Evolutionary conservation across 768 basidiomycete genomes (phyloP), one percentile per base, ranked within the genome.

Genomic region (Auricularia sp.): DNA sequence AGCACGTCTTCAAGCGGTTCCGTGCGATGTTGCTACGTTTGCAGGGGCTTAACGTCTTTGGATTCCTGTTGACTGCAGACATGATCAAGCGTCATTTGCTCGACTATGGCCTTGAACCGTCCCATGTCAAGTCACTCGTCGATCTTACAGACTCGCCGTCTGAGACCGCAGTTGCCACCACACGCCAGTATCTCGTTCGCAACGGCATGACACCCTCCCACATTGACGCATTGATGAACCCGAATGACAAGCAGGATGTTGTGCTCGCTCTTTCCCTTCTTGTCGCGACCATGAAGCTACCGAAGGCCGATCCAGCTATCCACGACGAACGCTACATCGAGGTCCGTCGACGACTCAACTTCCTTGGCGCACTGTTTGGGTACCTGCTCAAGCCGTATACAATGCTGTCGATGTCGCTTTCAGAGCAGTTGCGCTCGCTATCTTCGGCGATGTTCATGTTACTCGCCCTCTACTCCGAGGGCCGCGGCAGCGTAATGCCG

Each of bases 221-320:
- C 11, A 67, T 72, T 34, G 39, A 70, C n/a, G 24, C 64, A 8
- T 51, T 73, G 0, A 66, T 76, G 39, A 73, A 74, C 33, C 72
- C 74, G 13, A 65, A 73, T 35, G 75, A 76, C 63, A 64, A 65
- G 21, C 77, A 78, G 64, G 74, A 77, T 65, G 76, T 77, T 14
- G 62, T 65, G 10, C 67, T 75, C 2, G 70, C 70, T 2, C 74
- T 64, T 65, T 64, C 69, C 13, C 59, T 76, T 6, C 68, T 76
- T 1, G 65, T 64, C 35, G 70, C 67, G 1, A 65, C 75, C 18
- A 74, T 73, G 74, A 54, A 42, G 0, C 69, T 77, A 3, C 71
- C 71, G 0, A 45, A 62, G 5, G 45, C 71, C 1, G 21, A 63
- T 1, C 7, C 62, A 3, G 34, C 18, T 1, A 36, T 47, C 11